Conservation (phyloP, 345 rosid species). For the Gossypium raimondii region DNA sequence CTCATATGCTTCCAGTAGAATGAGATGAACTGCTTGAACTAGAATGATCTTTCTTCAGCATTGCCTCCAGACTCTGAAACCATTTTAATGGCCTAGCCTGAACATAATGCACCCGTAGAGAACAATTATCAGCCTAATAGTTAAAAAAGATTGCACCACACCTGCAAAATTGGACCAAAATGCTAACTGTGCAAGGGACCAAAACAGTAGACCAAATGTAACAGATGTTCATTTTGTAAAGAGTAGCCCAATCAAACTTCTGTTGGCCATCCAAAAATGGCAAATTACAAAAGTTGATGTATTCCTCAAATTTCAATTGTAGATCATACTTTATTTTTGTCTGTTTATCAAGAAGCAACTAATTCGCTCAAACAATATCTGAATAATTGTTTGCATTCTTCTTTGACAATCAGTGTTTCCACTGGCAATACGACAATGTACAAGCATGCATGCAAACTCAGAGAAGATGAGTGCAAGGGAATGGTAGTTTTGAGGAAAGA, state of each 20-base stretch:
- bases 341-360: not conserved
- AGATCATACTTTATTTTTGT: too few species aligned
- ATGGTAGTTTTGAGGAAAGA: not conserved
- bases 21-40: constrained; percentile 56
- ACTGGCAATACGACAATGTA: not conserved
- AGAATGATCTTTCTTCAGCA: constrained; percentile 59
- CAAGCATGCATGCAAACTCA: not conserved
- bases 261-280: not conserved
- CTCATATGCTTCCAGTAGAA: constrained; percentile 38
- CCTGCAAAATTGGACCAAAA: not conserved
- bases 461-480: not conserved
- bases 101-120: not conserved
- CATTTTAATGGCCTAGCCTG: constrained; percentile 75
- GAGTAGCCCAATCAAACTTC: not conserved
- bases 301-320: not conserved
- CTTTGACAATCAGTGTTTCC: not conserved
- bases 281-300: not conserved
- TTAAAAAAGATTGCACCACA: not conserved
- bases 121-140: not conserved
- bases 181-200: not conserved
- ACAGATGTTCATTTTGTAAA: too few species aligned
- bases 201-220: too few species aligned
- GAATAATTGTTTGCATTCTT: not conserved
- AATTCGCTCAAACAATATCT: not conserved
- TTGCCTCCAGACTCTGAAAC: constrained; percentile 61